These are phyloP conservation scores for Dactylis glomerata DNA, from an alignment of 176 grass and related monocot species.

Conservation along the genomic window DNA sequence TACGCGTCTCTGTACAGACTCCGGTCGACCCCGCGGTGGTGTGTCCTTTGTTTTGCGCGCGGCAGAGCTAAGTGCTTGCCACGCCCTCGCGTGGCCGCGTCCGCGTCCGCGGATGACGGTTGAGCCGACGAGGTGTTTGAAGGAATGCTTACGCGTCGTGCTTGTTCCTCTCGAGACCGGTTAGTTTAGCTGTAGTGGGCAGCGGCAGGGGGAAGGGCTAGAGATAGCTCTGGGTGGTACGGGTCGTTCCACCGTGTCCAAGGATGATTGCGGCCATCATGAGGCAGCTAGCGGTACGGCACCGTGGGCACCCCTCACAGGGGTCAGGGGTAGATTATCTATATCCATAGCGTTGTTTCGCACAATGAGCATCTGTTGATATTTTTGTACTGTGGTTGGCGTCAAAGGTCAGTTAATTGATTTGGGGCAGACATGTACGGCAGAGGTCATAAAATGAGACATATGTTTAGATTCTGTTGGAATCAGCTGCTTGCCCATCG, in stretches of 20 bases:
- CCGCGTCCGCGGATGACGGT: neutral
- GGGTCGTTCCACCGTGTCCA: neutral
- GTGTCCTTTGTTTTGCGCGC: neutral
- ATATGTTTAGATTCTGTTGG: neutral
- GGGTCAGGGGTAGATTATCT: neutral
- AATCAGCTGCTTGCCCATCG: neutral
- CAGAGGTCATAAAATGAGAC: neutral
- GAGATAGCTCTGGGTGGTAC: neutral
- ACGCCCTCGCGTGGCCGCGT: neutral
- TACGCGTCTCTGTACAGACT: neutral
- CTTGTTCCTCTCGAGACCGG: neutral
- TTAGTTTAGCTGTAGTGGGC: neutral
- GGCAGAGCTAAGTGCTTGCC: neutral
- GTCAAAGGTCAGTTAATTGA: neutral
- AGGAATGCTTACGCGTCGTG: neutral
- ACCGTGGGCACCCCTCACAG: no score
- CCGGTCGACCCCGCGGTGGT: neutral
- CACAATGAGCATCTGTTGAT: neutral
- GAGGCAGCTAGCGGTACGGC: neutral
- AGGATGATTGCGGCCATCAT: neutral
- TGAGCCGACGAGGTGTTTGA: constrained; percentile 2
- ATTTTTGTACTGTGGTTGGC: neutral
- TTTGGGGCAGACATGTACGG: neutral
- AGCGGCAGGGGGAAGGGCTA: neutral
- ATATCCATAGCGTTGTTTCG: neutral